phyloP scores from a whole-genome alignment of 2,329 filamentous ascomycete species.

The Penicillium sp. region DNA sequence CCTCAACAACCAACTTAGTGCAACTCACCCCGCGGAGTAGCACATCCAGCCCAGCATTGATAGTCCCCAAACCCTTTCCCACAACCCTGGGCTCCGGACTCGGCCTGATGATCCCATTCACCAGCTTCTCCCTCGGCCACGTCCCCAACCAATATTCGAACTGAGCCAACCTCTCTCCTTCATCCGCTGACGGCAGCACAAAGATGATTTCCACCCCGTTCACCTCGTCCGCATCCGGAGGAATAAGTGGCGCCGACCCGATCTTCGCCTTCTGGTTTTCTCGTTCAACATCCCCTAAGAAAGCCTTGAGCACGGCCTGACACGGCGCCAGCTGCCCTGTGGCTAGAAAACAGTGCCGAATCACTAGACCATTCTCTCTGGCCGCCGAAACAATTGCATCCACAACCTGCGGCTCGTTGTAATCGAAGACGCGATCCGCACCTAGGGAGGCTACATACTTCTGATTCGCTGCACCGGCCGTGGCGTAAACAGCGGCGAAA shows the following conservation, averaged over 20 bases:
- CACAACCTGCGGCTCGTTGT: constrained; percentile 30
- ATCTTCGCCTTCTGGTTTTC: constrained; percentile 28
- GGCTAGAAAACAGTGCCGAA: constrained; percentile 45
- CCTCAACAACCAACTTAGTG: constrained; percentile 44
- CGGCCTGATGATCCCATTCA: constrained; percentile 35
- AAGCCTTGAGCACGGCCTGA: constrained; percentile 39
- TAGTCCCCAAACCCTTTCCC: constrained; percentile 36
- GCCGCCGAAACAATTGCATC: constrained; percentile 38
- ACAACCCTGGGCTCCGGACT: constrained; percentile 41
- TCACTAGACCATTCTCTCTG: constrained; percentile 35
- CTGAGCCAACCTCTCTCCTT: constrained; percentile 36
- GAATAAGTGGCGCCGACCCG: constrained; percentile 39
- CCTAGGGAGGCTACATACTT: constrained; percentile 32
- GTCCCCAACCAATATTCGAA: constrained; percentile 44
- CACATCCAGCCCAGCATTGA: constrained; percentile 41
- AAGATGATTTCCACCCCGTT: constrained; percentile 41
- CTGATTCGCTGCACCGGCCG: constrained; percentile 35
- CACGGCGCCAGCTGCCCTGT: constrained; percentile 37
- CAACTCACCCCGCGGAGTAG: constrained; percentile 44
- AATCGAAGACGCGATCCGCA: constrained; percentile 44
- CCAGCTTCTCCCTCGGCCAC: constrained; percentile 40
- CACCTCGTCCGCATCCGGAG: constrained; percentile 27
- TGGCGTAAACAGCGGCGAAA: constrained; percentile 44
- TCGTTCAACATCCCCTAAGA: constrained; percentile 14
- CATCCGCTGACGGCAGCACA: constrained; percentile 35